Conservation (phyloP, 257 asterid species). For the Solanum acaule region DNA sequence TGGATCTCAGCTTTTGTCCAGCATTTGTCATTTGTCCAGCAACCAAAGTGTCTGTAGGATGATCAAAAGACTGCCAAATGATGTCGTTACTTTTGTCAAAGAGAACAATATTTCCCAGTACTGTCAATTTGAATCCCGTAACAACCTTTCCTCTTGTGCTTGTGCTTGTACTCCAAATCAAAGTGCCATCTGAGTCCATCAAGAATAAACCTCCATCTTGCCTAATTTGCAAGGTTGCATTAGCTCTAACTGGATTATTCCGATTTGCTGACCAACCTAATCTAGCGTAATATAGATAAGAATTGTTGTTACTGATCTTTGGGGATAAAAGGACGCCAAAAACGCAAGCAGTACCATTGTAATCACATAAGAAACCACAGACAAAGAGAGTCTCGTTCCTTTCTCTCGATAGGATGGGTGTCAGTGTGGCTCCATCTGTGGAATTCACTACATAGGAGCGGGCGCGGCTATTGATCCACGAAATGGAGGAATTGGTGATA, state of each 20-base stretch:
- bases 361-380: not conserved
- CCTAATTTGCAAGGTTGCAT: not conserved
- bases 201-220: not conserved
- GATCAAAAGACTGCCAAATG: constrained; percentile 3
- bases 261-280: constrained; percentile 7
- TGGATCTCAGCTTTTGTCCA: not conserved
- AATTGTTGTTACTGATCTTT: not conserved
- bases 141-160: not conserved
- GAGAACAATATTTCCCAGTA: not conserved
- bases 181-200: not conserved
- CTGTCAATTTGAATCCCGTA: not conserved
- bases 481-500: not conserved
- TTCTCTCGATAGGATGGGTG: not conserved
- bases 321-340: not conserved
- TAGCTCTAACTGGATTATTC: not conserved
- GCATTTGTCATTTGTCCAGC: not conserved
- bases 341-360: not conserved
- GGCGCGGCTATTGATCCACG: too few relatives aligned
- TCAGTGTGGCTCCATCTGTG: not conserved
- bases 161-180: not conserved
- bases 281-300: not conserved
- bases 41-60: not conserved
- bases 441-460: not conserved
- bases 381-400: not conserved
- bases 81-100: not conserved